These are phyloP conservation scores for Trichosporon sp. DNA, from an alignment of 1,284 basidiomycete species.

Conservation along the genomic window DNA sequence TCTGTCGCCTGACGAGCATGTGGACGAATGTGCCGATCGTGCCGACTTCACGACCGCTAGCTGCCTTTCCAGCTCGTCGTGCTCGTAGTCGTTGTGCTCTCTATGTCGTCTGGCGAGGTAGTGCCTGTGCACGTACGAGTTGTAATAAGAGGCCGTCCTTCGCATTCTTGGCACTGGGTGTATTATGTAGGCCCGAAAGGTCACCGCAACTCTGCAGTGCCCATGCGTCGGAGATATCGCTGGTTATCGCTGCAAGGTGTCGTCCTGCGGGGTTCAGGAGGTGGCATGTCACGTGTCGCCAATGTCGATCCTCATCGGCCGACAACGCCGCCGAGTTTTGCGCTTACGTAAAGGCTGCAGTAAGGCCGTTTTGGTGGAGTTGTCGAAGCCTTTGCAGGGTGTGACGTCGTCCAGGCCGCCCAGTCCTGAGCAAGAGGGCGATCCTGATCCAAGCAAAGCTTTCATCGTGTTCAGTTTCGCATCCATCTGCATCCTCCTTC, in stretches of 20 bases:
- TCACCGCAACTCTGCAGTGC: background rate
- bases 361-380: background rate
- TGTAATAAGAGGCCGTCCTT: background rate
- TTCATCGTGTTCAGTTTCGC: background rate
- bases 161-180: background rate
- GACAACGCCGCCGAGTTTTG: background rate
- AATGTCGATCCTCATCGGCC: background rate
- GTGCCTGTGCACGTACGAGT: background rate
- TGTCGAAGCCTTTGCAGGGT: background rate
- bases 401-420: background rate
- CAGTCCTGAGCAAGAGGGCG: background rate
- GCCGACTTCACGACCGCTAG: too few species aligned
- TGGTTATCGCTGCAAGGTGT: background rate
- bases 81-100: too few species aligned
- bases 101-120: too few species aligned
- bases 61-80: too few species aligned
- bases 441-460: background rate
- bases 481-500: constrained; percentile 5
- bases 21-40: too few species aligned
- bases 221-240: background rate
- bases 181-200: background rate
- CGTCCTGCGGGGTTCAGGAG: background rate
- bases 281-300: background rate
- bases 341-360: background rate
- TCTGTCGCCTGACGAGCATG: too few species aligned